Conservation (phyloP, 768 basidiomycete species). For the Tulasnella sp. region DNA sequence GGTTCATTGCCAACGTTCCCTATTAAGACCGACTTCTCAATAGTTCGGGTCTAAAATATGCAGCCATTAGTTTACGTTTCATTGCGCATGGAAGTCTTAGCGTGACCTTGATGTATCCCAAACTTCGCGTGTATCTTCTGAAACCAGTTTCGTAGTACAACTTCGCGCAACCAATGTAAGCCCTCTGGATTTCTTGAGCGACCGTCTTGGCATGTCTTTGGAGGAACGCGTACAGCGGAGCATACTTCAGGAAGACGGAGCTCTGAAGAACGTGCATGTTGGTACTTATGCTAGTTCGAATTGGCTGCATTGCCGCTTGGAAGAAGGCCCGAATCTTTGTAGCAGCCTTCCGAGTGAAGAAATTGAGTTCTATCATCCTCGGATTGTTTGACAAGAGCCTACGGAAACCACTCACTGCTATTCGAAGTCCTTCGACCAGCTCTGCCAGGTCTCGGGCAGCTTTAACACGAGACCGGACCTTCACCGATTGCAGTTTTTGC, state of each 20-base stretch:
- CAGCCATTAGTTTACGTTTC: neutral
- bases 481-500: conserved; percentile 51
- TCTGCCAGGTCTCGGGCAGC: conserved; percentile 75
- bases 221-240: conserved; percentile 71
- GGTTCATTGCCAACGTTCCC: conserved; percentile 35
- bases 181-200: conserved; percentile 77
- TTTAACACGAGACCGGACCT: conserved; percentile 68
- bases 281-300: conserved; percentile 70
- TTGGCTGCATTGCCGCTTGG: conserved; percentile 68
- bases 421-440: conserved; percentile 74
- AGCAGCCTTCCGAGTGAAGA: conserved; percentile 47
- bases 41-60: conserved; percentile 42
- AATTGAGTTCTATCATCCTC: neutral
- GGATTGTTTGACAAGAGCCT: neutral
- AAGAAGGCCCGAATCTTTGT: conserved; percentile 84
- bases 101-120: conserved; percentile 65
- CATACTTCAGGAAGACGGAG: conserved; percentile 72
- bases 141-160: conserved; percentile 96
- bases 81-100: neutral
- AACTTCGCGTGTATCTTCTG: conserved; percentile 72
- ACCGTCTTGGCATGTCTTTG: conserved; percentile 70
- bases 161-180: conserved; percentile 71
- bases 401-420: conserved; percentile 52
- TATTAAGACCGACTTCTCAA: conserved; percentile 61
- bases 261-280: conserved; percentile 92